A percentile compares a stretch with the other conserved stretches of the same genome.
Conservation (phyloP, 2,329 filamentous ascomycete species). For the Pestalotiopsis sp. region DNA sequence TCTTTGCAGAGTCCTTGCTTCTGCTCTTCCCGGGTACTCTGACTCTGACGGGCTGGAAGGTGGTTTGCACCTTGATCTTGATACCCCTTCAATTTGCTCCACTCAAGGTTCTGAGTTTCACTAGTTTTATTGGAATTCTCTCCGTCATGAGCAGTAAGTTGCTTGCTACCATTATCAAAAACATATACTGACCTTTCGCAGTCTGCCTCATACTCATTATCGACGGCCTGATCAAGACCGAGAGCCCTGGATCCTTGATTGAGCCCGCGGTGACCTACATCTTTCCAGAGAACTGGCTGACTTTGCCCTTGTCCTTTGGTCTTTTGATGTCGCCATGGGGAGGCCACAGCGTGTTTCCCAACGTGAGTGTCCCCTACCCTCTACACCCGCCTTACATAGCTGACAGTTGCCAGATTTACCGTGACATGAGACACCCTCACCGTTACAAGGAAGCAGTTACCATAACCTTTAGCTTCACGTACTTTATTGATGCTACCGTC, state of each 20-base stretch:
- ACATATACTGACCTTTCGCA: slow-evolving; percentile 31
- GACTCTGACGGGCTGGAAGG: slow-evolving; percentile 75
- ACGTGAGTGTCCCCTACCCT: slow-evolving; percentile 43
- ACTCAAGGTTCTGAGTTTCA: slow-evolving; percentile 81
- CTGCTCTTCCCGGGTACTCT: slow-evolving; percentile 71
- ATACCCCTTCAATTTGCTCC: slow-evolving; percentile 84
- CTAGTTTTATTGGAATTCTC: slow-evolving; percentile 89
- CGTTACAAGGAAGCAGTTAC: slow-evolving; percentile 73
- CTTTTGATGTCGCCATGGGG: slow-evolving; percentile 79
- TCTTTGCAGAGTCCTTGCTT: slow-evolving; percentile 90
- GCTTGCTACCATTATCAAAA: slow-evolving; percentile 3
- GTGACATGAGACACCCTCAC: slow-evolving; percentile 71
- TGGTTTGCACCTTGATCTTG: slow-evolving; percentile 76
- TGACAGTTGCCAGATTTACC: slow-evolving; percentile 48
- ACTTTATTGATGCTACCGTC: slow-evolving; percentile 77
- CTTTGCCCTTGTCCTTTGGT: slow-evolving; percentile 84
- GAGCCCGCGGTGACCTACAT: slow-evolving; percentile 78
- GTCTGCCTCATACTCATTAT: slow-evolving; percentile 82
- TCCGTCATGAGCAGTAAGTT: slow-evolving; percentile 82
- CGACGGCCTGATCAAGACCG: slow-evolving; percentile 82
- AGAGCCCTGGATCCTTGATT: slow-evolving; percentile 78
- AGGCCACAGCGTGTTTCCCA: slow-evolving; percentile 74
- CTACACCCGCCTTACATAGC: neutral
- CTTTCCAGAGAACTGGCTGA: slow-evolving; percentile 83
- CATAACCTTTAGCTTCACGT: slow-evolving; percentile 85